Conservation (phyloP, 2,329 filamentous ascomycete genomes). For the Chaetomium olivaceum region DNA sequence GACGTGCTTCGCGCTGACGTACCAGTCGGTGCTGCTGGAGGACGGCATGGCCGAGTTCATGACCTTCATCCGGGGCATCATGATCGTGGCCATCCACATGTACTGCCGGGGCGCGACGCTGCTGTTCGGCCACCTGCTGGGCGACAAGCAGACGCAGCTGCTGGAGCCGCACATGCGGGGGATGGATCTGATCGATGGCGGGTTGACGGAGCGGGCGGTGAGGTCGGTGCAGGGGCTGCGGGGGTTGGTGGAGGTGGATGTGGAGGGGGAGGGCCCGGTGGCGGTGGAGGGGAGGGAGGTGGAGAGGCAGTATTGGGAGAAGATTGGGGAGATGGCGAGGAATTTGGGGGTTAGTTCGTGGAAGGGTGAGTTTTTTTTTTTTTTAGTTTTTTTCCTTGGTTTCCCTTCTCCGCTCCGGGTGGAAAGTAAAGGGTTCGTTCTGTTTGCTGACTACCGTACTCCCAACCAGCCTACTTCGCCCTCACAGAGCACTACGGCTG, state of each 20-base stretch:
- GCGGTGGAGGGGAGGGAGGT: constrained; percentile 37
- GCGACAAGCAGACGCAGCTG: constrained; percentile 43
- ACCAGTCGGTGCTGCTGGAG: constrained; percentile 58
- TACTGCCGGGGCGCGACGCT: constrained; percentile 50
- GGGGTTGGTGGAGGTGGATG: constrained; percentile 41
- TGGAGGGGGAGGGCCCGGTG: not conserved
- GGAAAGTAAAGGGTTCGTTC: not conserved
- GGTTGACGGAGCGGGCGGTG: constrained; percentile 51
- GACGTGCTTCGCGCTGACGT: constrained; percentile 60
- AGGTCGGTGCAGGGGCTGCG: constrained; percentile 45
- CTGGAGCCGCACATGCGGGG: constrained; percentile 49
- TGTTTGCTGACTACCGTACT: not conserved
- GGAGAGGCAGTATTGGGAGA: constrained; percentile 49
- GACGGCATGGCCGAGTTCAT: constrained; percentile 63
- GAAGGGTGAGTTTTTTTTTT: constrained; percentile 44
- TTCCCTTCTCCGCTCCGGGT: not conserved
- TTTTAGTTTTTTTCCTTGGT: not conserved
- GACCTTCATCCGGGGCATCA: constrained; percentile 59
- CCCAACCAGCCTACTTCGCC: constrained; percentile 48
- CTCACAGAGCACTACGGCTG: constrained; percentile 54
- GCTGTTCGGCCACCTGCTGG: constrained; percentile 51
- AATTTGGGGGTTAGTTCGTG: constrained; percentile 53
- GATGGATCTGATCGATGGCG: constrained; percentile 48
- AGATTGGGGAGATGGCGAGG: constrained; percentile 50
- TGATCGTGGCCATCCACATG: constrained; percentile 58